Base-by-base conservation (phyloP, 176 grass and related monocot genomes). In the Bonia amplexicaulis region DNA sequence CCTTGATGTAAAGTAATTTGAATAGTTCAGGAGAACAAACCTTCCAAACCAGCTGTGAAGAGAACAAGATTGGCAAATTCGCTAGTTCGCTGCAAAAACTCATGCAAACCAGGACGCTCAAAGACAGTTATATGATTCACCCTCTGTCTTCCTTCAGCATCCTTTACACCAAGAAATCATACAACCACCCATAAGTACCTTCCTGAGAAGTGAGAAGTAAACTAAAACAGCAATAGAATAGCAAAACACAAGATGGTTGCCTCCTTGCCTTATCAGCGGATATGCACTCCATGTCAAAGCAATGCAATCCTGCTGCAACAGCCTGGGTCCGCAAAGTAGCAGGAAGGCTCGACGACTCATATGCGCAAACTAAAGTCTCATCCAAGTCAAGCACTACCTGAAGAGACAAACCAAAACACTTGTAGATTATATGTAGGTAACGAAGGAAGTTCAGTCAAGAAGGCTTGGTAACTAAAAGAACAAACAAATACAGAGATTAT, bases 361-460 rank as follows among this genome's bases (percentile, higher is more conserved):
- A 98, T 6, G 96, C 84, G 27, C 85, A 95, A 49, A 94, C 81
- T 78, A 98, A 84, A 51, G 91, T 98, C 46, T 98, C 96, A 72
- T 98, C 96, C 93, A 98, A 86, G 74, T 98, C 96, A 45, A 98
- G 88, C 40, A 98, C 96, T 79, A 95, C 88, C 96, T 98, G 73
- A 45, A 85, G 39, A 81, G 26, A 73, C 35, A 31, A 26, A 7
- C 17, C 35, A 76, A 46, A 58, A 67, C 12, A 40, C 7, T 60
- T 79, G 7, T 61, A 69, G 42, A 20, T 51, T 69, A 25, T 63
- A 29, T 62, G 53, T 17, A 79, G 7, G 42, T 64, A 78, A 22
- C 31, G 37, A 54, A 31, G 19, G 6, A 76, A 86, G 37, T 77
- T 65, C 53, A 77, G 54, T 75, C 6, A 7, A 88, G 9, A 23